A percentile compares a stretch with the other conserved stretches of the same genome.
These are phyloP conservation scores for Aspergillus cristatus DNA, from an alignment of 495 filamentous ascomycete species.

Conservation along the genomic window DNA sequence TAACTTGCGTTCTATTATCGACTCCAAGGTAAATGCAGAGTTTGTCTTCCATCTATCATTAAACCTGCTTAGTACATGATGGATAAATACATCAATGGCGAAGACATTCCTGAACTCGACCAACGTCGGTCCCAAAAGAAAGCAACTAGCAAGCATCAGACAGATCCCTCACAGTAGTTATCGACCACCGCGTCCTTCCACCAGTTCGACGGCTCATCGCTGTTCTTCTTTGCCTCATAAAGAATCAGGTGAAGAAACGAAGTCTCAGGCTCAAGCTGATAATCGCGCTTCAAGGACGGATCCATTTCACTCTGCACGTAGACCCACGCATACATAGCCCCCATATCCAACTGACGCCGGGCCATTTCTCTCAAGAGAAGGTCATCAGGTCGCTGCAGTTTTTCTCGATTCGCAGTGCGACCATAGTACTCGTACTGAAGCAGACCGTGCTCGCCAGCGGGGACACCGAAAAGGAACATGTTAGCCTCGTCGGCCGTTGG, in stretches of 20 bases:
- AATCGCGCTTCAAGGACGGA: not conserved
- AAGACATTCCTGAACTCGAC: too few species aligned
- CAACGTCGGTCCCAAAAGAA: too few species aligned
- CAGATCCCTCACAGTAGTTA: too few species aligned
- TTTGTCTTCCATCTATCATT: too few species aligned
- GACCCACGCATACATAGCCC: slow-evolving; percentile 34
- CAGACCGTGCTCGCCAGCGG: slow-evolving; percentile 35
- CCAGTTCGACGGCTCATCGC: too few species aligned
- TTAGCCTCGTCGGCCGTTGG: slow-evolving; percentile 5
- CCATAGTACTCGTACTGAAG: slow-evolving; percentile 46
- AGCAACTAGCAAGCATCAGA: too few species aligned
- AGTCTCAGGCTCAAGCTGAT: too few species aligned
- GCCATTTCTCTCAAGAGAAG: slow-evolving; percentile 42
- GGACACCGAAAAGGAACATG: slow-evolving; percentile 36
- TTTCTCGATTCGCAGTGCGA: slow-evolving; percentile 10
- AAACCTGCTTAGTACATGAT: too few species aligned
- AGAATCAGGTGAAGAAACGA: not conserved
- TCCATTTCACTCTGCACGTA: slow-evolving; percentile 13
- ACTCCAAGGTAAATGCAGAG: too few species aligned
- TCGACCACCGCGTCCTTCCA: too few species aligned
- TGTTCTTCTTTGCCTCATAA: slow-evolving; percentile 3
- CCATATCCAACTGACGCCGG: slow-evolving; percentile 35
- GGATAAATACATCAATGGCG: too few species aligned
- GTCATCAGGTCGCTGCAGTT: slow-evolving; percentile 47
- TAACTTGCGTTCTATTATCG: too few species aligned